Base-by-base conservation (phyloP, 1,139 yeast genomes). In the Geotrichum carabidarum region DNA sequence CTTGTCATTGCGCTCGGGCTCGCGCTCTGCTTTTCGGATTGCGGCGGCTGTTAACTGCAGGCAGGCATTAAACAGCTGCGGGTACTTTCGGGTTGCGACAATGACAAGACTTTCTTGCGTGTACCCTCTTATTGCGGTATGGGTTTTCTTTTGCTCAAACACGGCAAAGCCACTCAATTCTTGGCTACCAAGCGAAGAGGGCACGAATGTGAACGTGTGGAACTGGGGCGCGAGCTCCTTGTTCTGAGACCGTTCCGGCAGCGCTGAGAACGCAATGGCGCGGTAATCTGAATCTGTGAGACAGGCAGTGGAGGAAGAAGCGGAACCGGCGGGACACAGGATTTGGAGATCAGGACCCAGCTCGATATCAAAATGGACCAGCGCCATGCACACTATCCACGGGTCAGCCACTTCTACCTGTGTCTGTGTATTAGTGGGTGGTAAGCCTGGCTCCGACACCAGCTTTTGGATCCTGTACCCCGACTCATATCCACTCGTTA, bases 331-430 rank as follows among this genome's bases (percentile, higher is more conserved):
- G 2, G 69, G 69, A n/a, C 67, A 61, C 37, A 66, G 63, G 38
- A 66, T 53, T 53, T 66, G 66, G 47, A 66, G 60, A 50, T 65
- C 70, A 0, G 72, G 72, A 1, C 72, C 72, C 8, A 68, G 58
- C 50, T 68, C 67, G 11, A 65, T 66, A 51, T 68, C 70, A 58
- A 68, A 68, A 51, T 68, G 69, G n/a, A 68, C 66, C 49, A 67
- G 63, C 38, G 67, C 55, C 46, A 67, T 61, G 53, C 69, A 65
- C 31, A 57, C 45, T 36, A 63, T 55, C 70, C 69, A 68, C 30
- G 63, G 59, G 31, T 58, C 57, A 22, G 27, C 27, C 27, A 22
- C 27, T 22, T 22, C 27, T 22, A 3, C 27, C 27, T 22, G 27
- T 22, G 27, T 22, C 27, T 22, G 27, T n/a, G n/a, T n/a, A n/a